Evolutionary conservation across 148 eudicot species (phyloP), one percentile per base, ranked within the genome.

Genomic region (Spergularia bocconei): DNA sequence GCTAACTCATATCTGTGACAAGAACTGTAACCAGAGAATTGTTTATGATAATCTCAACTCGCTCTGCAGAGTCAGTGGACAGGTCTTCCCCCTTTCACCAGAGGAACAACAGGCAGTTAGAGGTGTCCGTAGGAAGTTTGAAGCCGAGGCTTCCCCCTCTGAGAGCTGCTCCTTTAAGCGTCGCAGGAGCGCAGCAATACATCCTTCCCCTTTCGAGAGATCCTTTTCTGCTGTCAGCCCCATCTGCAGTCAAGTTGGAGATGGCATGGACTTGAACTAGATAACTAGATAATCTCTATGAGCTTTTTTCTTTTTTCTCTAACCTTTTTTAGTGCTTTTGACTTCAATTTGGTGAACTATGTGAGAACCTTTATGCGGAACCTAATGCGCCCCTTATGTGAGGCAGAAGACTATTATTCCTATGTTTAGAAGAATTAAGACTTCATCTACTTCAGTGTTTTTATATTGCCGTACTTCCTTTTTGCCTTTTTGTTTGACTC

Each of bases 211-310:
- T 47, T 91, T 94, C 78, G 97, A 94, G 91, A 91, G 95, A 82
- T 83, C 97, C 72, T 88, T 94, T 78, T 73, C 93, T 72, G 87
- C 96, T 79, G 96, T 88, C 80, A 81, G 82, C 75, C 98, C 98
- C 44, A 91, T 94, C 82, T 94, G 93, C 89, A 88, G 91, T 83
- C 97, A 85, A 87, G 79, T 84, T 83, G 93, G 97, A 73, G 98
- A 94, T 86, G 96, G 92, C 91, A 91, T 94, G 98, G 98, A 94
- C 85, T 79, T 90, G 91, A 94, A 79, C 91, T 94, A 90, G 93
- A 73, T 62, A 60, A 79, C 81, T 79, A 72, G 74, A 78, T 72
- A 51, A 75, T 67, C 72, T 78, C 33, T 17, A 57, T 76, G 63
- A 44, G 72, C 77, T 59, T 63, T 63, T 47, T 79, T 48, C 75